A percentile compares a stretch with the other conserved stretches of the same genome.
These are phyloP conservation scores for Austroboletus niveus DNA, from an alignment of 1,284 basidiomycete species.

Conservation along the genomic window DNA sequence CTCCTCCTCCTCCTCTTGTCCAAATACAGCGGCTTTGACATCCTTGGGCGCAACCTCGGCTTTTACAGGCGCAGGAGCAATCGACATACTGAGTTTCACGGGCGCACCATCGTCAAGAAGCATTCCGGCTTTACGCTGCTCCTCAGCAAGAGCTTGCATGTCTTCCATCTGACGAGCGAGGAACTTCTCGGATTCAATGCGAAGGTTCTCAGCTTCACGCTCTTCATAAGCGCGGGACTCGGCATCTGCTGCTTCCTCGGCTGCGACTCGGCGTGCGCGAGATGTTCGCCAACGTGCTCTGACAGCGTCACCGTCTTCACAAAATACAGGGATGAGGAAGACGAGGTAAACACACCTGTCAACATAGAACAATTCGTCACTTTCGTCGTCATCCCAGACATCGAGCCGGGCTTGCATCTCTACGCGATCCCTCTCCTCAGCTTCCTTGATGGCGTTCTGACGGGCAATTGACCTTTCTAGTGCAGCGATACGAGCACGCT, in stretches of 20 bases:
- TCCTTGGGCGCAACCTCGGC: conserved; percentile 46
- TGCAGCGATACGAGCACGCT: conserved; percentile 70
- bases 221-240: conserved; percentile 80
- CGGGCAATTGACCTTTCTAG: conserved; percentile 74
- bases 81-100: conserved; percentile 76
- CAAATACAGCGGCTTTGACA: conserved; percentile 62
- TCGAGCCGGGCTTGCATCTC: conserved; percentile 74
- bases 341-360: conserved; percentile 57
- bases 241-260: conserved; percentile 80
- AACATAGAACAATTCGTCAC: conserved; percentile 81
- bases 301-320: background rate
- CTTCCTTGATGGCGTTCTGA: conserved; percentile 69
- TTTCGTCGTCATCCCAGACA: conserved; percentile 89
- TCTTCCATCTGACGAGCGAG: conserved; percentile 88
- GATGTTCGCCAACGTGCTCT: conserved; percentile 75
- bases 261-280: conserved; percentile 61
- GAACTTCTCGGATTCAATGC: conserved; percentile 85
- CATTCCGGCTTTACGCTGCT: conserved; percentile 84
- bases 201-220: conserved; percentile 78
- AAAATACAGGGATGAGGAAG: background rate
- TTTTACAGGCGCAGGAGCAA: conserved; percentile 49
- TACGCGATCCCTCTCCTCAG: conserved; percentile 69
- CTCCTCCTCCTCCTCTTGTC: conserved; percentile 80
- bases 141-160: conserved; percentile 81
- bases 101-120: conserved; percentile 89